These are phyloP conservation scores for Claviceps monticola DNA, from an alignment of 2,329 filamentous ascomycete species.

Conservation along the genomic window DNA sequence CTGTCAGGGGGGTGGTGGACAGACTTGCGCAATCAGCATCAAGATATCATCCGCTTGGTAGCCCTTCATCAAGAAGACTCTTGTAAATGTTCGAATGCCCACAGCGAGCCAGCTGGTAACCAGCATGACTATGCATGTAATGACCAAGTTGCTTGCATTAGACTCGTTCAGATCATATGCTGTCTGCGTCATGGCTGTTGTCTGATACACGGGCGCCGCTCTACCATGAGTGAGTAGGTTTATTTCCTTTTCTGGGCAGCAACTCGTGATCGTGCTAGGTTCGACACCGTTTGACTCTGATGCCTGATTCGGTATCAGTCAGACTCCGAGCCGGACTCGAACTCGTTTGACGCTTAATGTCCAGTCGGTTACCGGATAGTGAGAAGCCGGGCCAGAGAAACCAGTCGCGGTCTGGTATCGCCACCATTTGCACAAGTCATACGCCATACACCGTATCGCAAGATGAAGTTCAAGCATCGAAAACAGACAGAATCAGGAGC, in stretches of 20 bases:
- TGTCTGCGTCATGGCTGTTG: constrained; percentile 15
- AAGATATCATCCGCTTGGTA: constrained; percentile 40
- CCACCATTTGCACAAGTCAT: not conserved
- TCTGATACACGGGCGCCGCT: not conserved
- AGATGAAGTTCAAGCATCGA: not conserved
- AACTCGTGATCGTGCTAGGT: constrained; percentile 1
- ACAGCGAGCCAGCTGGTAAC: constrained; percentile 28
- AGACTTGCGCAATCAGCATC: constrained; percentile 35
- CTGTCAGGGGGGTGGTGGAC: not conserved
- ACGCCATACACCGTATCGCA: not conserved
- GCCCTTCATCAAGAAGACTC: constrained; percentile 27
- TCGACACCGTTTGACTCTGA: not conserved
- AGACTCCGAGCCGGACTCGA: no score
- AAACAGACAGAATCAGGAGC: not conserved
- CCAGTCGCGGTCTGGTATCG: not conserved
- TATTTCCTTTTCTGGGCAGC: not conserved
- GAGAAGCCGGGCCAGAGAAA: not conserved
- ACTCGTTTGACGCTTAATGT: not conserved
- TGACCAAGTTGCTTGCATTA: constrained; percentile 25
- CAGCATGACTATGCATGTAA: constrained; percentile 23
- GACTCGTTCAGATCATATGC: constrained; percentile 21
- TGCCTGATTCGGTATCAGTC: not conserved
- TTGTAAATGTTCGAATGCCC: constrained; percentile 29
- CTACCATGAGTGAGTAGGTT: not conserved
- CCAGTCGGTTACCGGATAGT: not conserved